Base-by-base conservation (phyloP, 257 asterid species). In the Przewalskia tangutica region DNA sequence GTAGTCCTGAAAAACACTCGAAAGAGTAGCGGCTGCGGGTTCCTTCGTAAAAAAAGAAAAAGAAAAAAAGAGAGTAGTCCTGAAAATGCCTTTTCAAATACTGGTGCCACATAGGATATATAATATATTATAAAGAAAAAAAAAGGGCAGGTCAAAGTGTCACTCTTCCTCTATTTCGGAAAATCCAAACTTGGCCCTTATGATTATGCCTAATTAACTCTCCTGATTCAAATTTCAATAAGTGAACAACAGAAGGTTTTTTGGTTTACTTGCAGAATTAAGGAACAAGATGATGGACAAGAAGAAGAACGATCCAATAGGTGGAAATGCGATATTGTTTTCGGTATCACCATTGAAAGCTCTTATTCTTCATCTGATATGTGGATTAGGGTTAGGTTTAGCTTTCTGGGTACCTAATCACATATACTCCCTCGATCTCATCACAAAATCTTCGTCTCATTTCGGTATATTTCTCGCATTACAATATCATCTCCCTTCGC, bases 381-480 rank as follows among this genome's bases (percentile, higher is more conserved):
- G 97, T 81, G 97, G 94, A 81, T 55, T 92, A 73, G 92, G 97
- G 51, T 84, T 95, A 85, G 92, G 83, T 64, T 84, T 83, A 63
- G 92, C 91, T 55, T 86, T 91, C 77, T 92, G 89, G 90, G 85
- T 82, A 32, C 89, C 97, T 60, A 59, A 63, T 75, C 81, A 83
- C 81, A 63, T 87, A 46, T 92, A 86, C 86, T 87, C 91, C 5
- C 64, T 86, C 77, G 79, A 83, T 80, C 91, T 95, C 77, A 58
- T 88, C 90, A 6, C 81, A 86, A 87, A 91, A 94, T 36, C 95
- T 95, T 73, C 83, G 79, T 51, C 76, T 86, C 53, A 78, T 88
- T 65, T 93, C 95, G 92, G 98, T 95, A 86, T 66, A 77, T 65
- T 66, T 20, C 32, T 27, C 32, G 32, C 32, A 27, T 27, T 27